phyloP scores from a whole-genome alignment of 2,329 filamentous ascomycete species.

The Botrytis paeoniae region DNA sequence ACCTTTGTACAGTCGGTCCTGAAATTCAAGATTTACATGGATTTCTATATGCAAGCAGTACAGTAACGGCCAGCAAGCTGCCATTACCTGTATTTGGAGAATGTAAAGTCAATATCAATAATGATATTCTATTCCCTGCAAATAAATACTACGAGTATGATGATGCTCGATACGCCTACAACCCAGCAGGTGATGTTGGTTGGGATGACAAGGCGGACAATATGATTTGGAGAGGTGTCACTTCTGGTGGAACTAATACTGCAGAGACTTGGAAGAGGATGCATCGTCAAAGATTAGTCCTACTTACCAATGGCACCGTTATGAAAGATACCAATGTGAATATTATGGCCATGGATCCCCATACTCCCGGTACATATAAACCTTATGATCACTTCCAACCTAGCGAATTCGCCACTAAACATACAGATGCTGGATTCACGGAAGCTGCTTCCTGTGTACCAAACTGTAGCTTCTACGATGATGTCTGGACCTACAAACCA shows the following conservation, averaged over 20 bases:
- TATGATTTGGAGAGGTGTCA: constrained; percentile 63
- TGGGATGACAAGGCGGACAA: constrained; percentile 57
- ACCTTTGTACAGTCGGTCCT: constrained; percentile 57
- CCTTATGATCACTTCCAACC: constrained; percentile 44
- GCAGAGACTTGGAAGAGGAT: constrained; percentile 52
- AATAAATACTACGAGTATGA: constrained; percentile 59
- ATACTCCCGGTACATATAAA: constrained; percentile 42
- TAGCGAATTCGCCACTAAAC: constrained; percentile 35
- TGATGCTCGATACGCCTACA: constrained; percentile 58
- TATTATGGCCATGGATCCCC: constrained; percentile 38
- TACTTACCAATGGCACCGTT: constrained; percentile 51
- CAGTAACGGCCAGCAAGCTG: constrained; percentile 50
- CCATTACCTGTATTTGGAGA: constrained; percentile 61
- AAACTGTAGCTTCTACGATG: constrained; percentile 45
- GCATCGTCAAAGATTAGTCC: constrained; percentile 56
- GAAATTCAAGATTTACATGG: constrained; percentile 50
- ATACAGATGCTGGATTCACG: constrained; percentile 39
- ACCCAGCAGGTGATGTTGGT: constrained; percentile 50
- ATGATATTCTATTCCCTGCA: constrained; percentile 62
- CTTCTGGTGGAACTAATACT: constrained; percentile 55
- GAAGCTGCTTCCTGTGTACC: constrained; percentile 47
- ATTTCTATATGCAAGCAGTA: constrained; percentile 54
- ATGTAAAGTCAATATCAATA: constrained; percentile 61
- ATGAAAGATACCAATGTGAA: constrained; percentile 42
- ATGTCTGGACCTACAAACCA: constrained; percentile 48